These are phyloP conservation scores for Talaromyces ruber DNA, from an alignment of 495 filamentous ascomycete species.

Conservation along the genomic window DNA sequence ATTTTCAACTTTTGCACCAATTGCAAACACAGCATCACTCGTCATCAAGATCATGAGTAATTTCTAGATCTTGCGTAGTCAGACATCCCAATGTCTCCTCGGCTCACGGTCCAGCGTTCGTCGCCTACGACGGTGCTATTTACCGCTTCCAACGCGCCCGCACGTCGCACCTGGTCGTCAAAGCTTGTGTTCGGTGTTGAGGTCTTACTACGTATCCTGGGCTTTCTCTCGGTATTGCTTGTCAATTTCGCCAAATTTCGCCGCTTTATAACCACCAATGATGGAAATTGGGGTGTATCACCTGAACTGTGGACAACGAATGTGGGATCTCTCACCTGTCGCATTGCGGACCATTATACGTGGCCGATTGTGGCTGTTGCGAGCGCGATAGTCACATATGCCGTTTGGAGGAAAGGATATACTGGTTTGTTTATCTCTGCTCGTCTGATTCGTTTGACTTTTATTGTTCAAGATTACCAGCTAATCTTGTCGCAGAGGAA, in stretches of 20 bases:
- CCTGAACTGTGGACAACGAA: slow-evolving; percentile 24
- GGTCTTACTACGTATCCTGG: slow-evolving; percentile 38
- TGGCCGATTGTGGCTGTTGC: slow-evolving; percentile 19
- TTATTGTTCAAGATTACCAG: slow-evolving; percentile 10
- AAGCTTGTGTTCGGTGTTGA: slow-evolving; percentile 43
- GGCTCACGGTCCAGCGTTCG: slow-evolving; percentile 60
- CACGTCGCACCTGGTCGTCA: slow-evolving; percentile 46
- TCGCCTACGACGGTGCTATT: slow-evolving; percentile 83
- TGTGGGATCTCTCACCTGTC: slow-evolving; percentile 19
- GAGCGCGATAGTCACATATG: slow-evolving; percentile 29
- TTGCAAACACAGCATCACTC: not conserved
- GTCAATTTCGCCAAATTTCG: slow-evolving; percentile 31
- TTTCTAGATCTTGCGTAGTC: not conserved
- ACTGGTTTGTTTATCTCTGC: slow-evolving; percentile 26
- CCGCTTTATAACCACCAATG: slow-evolving; percentile 14
- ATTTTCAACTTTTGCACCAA: not conserved
- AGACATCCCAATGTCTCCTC: slow-evolving; percentile 30
- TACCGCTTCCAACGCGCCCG: slow-evolving; percentile 66
- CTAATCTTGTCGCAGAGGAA: slow-evolving; percentile 49
- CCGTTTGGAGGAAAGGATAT: slow-evolving; percentile 41
- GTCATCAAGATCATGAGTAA: not conserved
- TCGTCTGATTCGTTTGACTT: not conserved
- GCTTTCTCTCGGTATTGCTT: slow-evolving; percentile 32
- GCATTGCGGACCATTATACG: slow-evolving; percentile 27
- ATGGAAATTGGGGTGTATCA: slow-evolving; percentile 12